phyloP scores from a whole-genome alignment of 805 yeast genomes.

The Candida incommunis region DNA sequence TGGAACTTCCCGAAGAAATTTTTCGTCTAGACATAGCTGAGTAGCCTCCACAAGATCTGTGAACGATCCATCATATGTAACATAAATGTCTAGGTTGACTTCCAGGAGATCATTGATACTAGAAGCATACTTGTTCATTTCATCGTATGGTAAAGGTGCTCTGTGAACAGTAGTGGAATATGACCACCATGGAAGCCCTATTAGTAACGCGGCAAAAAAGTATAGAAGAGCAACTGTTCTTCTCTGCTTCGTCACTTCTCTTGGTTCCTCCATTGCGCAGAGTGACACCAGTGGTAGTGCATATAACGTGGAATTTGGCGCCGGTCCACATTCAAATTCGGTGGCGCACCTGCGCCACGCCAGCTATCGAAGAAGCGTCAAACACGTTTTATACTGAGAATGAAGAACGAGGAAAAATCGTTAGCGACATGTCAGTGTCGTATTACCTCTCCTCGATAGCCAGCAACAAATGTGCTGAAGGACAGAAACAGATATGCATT shows the following conservation, averaged over 20 bases:
- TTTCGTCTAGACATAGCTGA: constrained; percentile 31
- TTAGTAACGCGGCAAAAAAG: constrained; percentile 13
- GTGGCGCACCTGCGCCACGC: no score
- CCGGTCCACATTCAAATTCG: no score
- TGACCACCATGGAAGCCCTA: constrained; percentile 49
- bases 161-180: constrained; percentile 48
- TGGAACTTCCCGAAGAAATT: constrained; percentile 19
- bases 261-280: background rate
- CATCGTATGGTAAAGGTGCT: constrained; percentile 40
- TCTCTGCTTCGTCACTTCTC: background rate
- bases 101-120: constrained; percentile 15
- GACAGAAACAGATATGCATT: no score
- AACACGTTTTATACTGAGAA: no score
- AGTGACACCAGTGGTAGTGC: no score
- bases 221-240: background rate
- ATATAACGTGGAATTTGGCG: no score
- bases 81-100: constrained; percentile 17
- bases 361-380: no score
- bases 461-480: no score
- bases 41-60: constrained; percentile 56
- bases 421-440: no score
- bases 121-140: constrained; percentile 23
- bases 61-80: constrained; percentile 33
- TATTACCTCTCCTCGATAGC: no score
- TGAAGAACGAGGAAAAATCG: no score